A percentile compares a stretch with the other conserved stretches of the same genome.
Conservation (phyloP, 768 basidiomycete species). For the Calocera viscosa region DNA sequence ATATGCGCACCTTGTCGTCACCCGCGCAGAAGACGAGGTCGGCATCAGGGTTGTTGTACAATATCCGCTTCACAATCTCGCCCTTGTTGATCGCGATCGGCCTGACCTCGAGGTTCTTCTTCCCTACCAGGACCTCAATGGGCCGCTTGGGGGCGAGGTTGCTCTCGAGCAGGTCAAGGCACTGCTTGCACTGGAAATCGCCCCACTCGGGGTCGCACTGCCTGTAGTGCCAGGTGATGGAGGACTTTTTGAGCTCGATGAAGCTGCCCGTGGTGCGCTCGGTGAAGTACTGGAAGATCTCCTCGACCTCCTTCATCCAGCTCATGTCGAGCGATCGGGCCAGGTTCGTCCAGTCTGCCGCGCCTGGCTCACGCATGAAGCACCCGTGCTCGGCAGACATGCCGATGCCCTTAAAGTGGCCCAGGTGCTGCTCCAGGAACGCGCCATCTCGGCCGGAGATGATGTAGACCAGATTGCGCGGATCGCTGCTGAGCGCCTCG, state of each 20-base stretch:
- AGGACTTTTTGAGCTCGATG: slow-evolving; percentile 94
- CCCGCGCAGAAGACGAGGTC: slow-evolving; percentile 97
- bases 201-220: slow-evolving; percentile 92
- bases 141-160: slow-evolving; percentile 85
- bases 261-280: slow-evolving; percentile 94
- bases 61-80: slow-evolving; percentile 89
- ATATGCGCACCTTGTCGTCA: slow-evolving; percentile 88
- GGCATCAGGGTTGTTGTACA: slow-evolving; percentile 86
- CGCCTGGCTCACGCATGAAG: slow-evolving; percentile 68
- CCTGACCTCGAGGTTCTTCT: slow-evolving; percentile 96
- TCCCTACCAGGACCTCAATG: slow-evolving; percentile 93
- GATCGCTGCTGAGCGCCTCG: slow-evolving; percentile 56
- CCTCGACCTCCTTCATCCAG: slow-evolving; percentile 92
- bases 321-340: slow-evolving; percentile 90
- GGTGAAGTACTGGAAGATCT: slow-evolving; percentile 93
- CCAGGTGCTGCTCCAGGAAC: slow-evolving; percentile 86
- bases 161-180: slow-evolving; percentile 90
- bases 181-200: slow-evolving; percentile 92
- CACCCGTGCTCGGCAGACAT: slow-evolving; percentile 95
- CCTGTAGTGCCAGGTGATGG: slow-evolving; percentile 97
- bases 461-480: slow-evolving; percentile 87
- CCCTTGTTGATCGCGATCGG: slow-evolving; percentile 96
- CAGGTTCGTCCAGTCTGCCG: slow-evolving; percentile 65
- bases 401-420: slow-evolving; percentile 67
- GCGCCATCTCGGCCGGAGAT: slow-evolving; percentile 90